These are phyloP conservation scores for Podosphaera aphanis DNA, from an alignment of 2,329 filamentous ascomycete species.

Conservation along the genomic window DNA sequence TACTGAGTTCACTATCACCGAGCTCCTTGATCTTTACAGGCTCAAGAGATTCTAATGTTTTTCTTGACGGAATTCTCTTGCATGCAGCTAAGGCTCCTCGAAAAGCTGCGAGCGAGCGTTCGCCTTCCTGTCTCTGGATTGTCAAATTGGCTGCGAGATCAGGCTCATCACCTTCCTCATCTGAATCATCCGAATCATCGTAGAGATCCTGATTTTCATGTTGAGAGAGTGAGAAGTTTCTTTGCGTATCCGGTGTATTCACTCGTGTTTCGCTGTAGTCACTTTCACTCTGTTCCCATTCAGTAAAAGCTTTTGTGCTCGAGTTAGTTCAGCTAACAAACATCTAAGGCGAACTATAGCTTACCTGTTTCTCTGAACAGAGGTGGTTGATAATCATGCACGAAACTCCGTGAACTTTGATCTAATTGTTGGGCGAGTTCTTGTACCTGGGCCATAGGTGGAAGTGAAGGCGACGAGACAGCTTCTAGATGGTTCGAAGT, in stretches of 20 bases:
- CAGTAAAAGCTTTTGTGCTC: background rate
- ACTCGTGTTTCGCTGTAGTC: background rate
- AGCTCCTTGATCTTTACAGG: constrained; percentile 11
- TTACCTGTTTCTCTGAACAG: too few relatives aligned
- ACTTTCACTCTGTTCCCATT: background rate
- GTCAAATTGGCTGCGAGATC: too few relatives aligned
- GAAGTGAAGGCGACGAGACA: background rate
- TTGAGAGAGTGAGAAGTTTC: background rate
- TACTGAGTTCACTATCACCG: constrained; percentile 11
- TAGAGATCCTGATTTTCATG: background rate
- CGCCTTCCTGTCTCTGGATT: too few relatives aligned
- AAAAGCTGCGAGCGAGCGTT: constrained; percentile 8
- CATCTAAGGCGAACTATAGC: background rate
- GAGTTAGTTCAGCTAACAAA: background rate
- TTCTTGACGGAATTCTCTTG: constrained; percentile 13
- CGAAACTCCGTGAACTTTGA: too few relatives aligned
- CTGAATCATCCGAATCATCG: too few relatives aligned
- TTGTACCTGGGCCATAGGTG: background rate
- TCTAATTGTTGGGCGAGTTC: background rate
- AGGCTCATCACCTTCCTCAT: constrained; percentile 4
- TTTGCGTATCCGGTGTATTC: background rate
- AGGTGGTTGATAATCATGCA: too few relatives aligned
- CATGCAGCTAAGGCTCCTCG: constrained; percentile 7
- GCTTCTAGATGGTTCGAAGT: background rate
- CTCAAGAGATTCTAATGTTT: constrained; percentile 13